Base-by-base conservation (phyloP, 2,329 filamentous ascomycete species). In the Botryotinia narcissicola region DNA sequence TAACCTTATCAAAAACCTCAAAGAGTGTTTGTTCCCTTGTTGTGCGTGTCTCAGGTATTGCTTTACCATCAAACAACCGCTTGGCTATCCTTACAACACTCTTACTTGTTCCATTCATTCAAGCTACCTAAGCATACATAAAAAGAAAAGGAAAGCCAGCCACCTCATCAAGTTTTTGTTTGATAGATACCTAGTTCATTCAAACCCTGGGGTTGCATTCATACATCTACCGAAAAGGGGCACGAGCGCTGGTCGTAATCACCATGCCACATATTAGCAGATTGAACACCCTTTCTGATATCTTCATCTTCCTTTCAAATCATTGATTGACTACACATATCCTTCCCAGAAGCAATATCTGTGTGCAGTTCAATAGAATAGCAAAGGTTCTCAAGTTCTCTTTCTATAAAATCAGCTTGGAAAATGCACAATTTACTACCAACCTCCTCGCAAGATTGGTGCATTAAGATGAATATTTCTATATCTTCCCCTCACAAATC, bases 401-500 rank as follows among this genome's bases (percentile, higher is more conserved):
- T 71, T 54, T 71, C 25, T 64, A 40, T 42, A 18, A 57, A 16
- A 12, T 2, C 20, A 3, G 25, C 35, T 29, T 64, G 42, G 14
- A 64, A 16, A 54, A 64, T 57, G 46, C 10, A 48, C n/a, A 1
- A 4, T 25, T 32, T 37, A 16, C 57, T 7, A 64, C 18, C 2
- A 4, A 32, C 20, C 18, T 71, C 44, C 18, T 3, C 35, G 35
- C n/a, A 32, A 25, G 25, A 29, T 25, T 66, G 20, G 35, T 71
- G 54, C 18, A 51, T 29, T 8, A 71, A n/a, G 9, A 64, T 71
- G 25, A 3, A 48, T 64, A 66, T 64, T 66, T 64, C 44, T 54
- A 71, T 40, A 57, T 8, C 59, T 66, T 57, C 44, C 46, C 35
- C 60, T 71, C 35, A 66, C 35, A 32, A 44, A 42, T 42, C 71